Evolutionary conservation across 2,329 filamentous ascomycete species (phyloP).

Genomic region (Stachybotrys echinatus): DNA sequence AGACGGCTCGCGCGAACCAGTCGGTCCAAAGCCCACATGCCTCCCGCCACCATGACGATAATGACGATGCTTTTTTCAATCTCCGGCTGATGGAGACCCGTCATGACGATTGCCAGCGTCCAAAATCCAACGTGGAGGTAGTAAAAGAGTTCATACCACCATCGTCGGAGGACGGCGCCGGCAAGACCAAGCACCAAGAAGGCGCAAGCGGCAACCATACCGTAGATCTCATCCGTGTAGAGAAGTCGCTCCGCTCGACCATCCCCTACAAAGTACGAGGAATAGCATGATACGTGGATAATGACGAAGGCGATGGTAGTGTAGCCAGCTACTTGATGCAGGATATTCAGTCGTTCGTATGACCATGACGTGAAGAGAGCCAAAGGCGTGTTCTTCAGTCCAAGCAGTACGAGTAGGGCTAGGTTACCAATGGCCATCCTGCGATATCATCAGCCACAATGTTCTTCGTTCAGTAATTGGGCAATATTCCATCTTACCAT

Average conservation of each 20-base stretch:
- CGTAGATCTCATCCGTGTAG: slow-evolving; percentile 35
- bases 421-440: slow-evolving; percentile 41
- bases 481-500: slow-evolving; percentile 22
- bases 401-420: slow-evolving; percentile 45
- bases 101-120: slow-evolving; percentile 39
- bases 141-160: slow-evolving; percentile 53
- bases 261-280: slow-evolving; percentile 29
- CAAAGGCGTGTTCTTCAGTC: slow-evolving; percentile 54
- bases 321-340: slow-evolving; percentile 50
- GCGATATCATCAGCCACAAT: background rate
- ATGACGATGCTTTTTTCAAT: slow-evolving; percentile 34
- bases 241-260: slow-evolving; percentile 25
- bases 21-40: slow-evolving; percentile 47
- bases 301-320: slow-evolving; percentile 39
- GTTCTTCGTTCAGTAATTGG: too few species aligned
- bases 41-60: slow-evolving; percentile 34
- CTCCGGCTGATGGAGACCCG: slow-evolving; percentile 47
- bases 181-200: slow-evolving; percentile 40
- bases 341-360: slow-evolving; percentile 53
- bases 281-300: slow-evolving; percentile 40
- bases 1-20: slow-evolving; percentile 40
- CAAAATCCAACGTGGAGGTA: slow-evolving; percentile 45
- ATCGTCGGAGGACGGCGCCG: slow-evolving; percentile 35
- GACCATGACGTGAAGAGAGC: slow-evolving; percentile 47
- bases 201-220: slow-evolving; percentile 40